phyloP scores from a whole-genome alignment of 495 filamentous ascomycete genomes.

The Lasiosphaeriaceae sp. region DNA sequence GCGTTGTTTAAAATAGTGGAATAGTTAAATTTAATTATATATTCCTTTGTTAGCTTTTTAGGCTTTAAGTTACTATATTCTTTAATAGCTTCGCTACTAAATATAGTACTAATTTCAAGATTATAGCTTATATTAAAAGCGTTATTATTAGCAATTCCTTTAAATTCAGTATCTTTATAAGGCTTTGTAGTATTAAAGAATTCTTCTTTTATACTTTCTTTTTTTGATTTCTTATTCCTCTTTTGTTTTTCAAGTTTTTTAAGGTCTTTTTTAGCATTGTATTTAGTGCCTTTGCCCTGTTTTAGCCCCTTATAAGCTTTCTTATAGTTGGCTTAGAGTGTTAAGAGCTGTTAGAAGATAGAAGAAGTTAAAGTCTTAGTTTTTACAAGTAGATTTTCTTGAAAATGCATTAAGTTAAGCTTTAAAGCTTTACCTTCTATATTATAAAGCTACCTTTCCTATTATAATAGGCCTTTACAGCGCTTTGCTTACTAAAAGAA shows the following conservation, averaged over 20 bases:
- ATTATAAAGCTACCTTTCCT: not conserved
- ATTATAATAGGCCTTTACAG: not conserved
- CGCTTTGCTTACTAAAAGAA: not conserved
- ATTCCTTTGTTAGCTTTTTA: not conserved
- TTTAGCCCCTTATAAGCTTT: not conserved
- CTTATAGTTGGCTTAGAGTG: not conserved
- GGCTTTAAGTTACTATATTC: not conserved
- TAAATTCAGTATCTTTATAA: not conserved
- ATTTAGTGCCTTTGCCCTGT: not conserved
- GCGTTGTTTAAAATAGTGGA: not conserved
- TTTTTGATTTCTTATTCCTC: not conserved
- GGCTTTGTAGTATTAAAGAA: not conserved
- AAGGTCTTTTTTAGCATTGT: not conserved
- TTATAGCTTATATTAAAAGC: not conserved
- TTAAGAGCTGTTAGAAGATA: not conserved
- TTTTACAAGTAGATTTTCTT: not conserved
- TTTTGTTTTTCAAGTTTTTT: not conserved
- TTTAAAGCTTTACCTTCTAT: not conserved
- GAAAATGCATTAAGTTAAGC: not conserved
- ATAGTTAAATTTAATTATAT: not conserved
- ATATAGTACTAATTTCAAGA: not conserved
- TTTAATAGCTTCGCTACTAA: not conserved
- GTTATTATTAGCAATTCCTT: not conserved
- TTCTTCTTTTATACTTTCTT: not conserved
- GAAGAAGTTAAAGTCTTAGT: not conserved